Conservation (phyloP, 305 asterid species). For the Fraxinus sp. region DNA sequence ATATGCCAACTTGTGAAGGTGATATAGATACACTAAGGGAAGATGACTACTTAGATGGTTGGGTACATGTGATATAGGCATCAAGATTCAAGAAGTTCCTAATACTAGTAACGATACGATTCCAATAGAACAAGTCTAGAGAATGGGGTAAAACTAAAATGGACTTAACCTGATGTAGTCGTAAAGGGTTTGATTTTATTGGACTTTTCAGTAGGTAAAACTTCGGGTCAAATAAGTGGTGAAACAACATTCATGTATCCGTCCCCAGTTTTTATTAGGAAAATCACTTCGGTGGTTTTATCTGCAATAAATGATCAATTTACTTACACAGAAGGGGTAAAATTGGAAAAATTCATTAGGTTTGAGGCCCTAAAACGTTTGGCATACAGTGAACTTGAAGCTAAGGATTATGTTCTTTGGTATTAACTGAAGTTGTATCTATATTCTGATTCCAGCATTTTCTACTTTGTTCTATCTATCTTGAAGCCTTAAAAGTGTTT, state of each 20-base stretch:
- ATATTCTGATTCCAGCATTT: background rate
- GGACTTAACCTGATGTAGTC: background rate
- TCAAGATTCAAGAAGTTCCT: background rate
- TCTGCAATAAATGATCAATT: too few relatives aligned
- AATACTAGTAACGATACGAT: background rate
- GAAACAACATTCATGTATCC: background rate
- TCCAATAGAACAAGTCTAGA: background rate
- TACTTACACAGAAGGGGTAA: background rate
- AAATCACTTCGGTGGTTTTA: background rate
- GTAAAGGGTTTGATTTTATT: background rate
- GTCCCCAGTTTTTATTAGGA: background rate
- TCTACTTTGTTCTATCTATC: background rate
- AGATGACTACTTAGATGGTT: too few relatives aligned
- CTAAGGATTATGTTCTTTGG: background rate
- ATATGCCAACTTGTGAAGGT: background rate
- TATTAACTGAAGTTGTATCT: background rate
- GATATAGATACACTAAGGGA: background rate
- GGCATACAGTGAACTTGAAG: background rate
- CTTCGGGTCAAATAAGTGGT: background rate
- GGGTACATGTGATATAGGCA: too few relatives aligned
- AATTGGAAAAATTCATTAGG: background rate
- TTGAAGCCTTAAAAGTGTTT: background rate
- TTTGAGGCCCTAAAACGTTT: background rate
- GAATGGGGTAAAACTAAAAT: background rate
- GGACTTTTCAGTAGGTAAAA: background rate